Evolutionary conservation across 225 moss, liverwort and hornwort species (phyloP).

Genomic region (Thuidium tamariscinum): DNA sequence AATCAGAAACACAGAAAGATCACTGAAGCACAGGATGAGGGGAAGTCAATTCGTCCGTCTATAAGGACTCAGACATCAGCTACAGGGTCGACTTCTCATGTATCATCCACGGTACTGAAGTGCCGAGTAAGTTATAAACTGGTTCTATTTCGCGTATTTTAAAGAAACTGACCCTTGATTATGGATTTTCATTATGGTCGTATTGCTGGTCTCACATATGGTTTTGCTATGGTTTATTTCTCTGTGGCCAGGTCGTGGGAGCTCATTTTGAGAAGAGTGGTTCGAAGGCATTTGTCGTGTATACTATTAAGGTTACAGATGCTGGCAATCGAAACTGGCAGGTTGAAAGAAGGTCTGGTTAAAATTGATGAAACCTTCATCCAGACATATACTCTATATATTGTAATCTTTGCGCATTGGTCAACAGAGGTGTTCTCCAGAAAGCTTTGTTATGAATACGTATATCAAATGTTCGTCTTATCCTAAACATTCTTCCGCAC

Average conservation of each 20-base stretch:
- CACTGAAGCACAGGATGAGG: background rate
- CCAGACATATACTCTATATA: background rate
- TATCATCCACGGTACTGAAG: constrained; percentile 2
- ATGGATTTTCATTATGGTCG: background rate
- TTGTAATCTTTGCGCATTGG: background rate
- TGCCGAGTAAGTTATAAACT: constrained; percentile 20
- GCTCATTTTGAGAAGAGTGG: constrained; percentile 79
- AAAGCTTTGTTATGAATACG: background rate
- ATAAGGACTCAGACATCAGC: background rate
- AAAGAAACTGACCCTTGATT: background rate
- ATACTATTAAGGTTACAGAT: constrained; percentile 77
- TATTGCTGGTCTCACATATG: background rate
- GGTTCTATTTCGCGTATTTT: background rate
- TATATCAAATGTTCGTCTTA: background rate
- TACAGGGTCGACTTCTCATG: constrained; percentile 3
- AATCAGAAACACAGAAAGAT: constrained; percentile 1
- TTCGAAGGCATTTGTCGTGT: constrained; percentile 83
- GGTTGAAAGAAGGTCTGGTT: constrained; percentile 57
- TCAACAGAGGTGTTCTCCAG: background rate
- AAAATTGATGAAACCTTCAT: background rate
- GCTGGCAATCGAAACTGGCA: constrained; percentile 66
- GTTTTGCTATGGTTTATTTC: background rate
- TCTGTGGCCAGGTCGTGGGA: constrained; percentile 51
- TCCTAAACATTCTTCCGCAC: background rate
- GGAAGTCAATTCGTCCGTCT: background rate